Evolutionary conservation across 768 basidiomycete genomes (phyloP), one percentile per base, ranked within the genome.

Genomic region (Russula compacta): DNA sequence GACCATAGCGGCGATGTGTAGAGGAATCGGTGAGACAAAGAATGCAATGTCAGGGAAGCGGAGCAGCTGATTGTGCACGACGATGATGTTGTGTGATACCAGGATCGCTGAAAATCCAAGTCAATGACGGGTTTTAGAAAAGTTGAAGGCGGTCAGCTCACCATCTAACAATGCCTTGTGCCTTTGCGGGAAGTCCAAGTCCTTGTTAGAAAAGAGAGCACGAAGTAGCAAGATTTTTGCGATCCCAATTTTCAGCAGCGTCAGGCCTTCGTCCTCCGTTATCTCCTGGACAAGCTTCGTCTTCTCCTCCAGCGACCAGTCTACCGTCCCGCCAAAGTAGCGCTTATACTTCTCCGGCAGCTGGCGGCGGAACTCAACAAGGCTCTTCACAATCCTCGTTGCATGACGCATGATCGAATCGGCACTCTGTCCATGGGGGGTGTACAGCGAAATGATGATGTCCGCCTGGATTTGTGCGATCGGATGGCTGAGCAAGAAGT

Each of bases 1-100:
- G 60, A 92, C 88, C 90, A 93, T 92, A 7, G 91, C 91, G 0
- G 90, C 87, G 56, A 92, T 91, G 72, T 93, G 91, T 19, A 93
- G 78, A 14, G 91, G 91, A 60, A 89, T 90, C 2, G 91, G 91
- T 4, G 90, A 92, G 24, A 88, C 88, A 70, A 93, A 92, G 76
- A 93, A 93, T 3, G 85, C 87, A 66, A 87, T 87, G 60, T 92
- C 86, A 11, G 91, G 90, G 78, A 86, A 92, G 38, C 81, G 81
- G 66, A 92, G 89, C 55, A 93, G 81, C 65, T 88, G 83, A 58
- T 85, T 86, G 74, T 93, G 92, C 35, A 93, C 79, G 56, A 90
- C 81, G 68, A 93, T 89, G 60, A 88, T 84, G 67, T 93, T 93
- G 75, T 93, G 91, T 1, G 91, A 87, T 0, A 89, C 87, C 58